These are phyloP conservation scores for Pseudohyphozyma bogoriensis DNA, from an alignment of 768 basidiomycete genomes.

Conservation along the genomic window DNA sequence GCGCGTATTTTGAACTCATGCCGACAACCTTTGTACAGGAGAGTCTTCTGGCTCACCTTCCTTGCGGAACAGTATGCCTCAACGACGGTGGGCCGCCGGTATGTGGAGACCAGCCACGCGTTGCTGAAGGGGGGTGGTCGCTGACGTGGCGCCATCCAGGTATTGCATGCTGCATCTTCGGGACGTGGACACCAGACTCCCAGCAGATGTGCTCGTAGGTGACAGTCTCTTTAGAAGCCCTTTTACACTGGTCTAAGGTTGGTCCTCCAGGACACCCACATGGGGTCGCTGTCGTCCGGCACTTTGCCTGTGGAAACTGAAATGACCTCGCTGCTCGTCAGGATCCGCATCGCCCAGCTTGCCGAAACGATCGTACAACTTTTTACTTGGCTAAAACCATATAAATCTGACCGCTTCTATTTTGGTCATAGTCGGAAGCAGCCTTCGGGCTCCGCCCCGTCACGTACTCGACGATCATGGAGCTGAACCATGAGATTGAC, in stretches of 20 bases:
- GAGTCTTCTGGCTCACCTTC: background rate
- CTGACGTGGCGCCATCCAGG: background rate
- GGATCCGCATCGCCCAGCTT: background rate
- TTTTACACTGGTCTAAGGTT: no score
- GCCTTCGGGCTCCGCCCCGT: no score
- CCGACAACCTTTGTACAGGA: no score
- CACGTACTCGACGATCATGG: no score
- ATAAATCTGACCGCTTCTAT: background rate
- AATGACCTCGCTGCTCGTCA: background rate
- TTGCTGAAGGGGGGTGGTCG: background rate
- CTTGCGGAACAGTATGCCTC: background rate
- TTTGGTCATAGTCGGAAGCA: background rate
- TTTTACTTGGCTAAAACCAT: background rate
- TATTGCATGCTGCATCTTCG: slow-evolving; percentile 1
- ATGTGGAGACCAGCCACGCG: background rate
- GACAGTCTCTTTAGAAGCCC: background rate
- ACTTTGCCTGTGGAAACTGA: background rate
- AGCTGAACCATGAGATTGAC: no score
- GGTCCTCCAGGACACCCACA: no score
- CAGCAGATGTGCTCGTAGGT: background rate
- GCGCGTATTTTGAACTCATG: no score
- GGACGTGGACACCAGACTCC: background rate
- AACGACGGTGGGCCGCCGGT: background rate
- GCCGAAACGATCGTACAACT: background rate
- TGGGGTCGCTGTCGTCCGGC: no score